Base-by-base conservation (phyloP, 2,329 filamentous ascomycete species). In the Pyricularia grisea region DNA sequence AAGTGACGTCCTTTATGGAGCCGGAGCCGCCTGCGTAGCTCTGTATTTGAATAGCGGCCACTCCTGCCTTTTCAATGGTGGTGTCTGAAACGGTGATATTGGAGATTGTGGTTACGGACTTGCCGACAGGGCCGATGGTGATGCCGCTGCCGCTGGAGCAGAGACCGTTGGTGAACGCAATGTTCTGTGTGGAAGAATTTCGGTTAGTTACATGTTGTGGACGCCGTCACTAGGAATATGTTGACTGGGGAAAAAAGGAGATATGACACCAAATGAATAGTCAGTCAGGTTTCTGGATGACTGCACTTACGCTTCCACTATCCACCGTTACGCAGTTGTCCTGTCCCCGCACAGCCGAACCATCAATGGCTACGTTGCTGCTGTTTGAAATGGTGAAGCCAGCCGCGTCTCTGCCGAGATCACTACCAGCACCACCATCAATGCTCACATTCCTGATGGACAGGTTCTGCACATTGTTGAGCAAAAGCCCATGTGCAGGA, bases 261-360 rank as follows among this genome's bases (percentile, higher is more conserved):
- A 33, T 33, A 7, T n/a, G 31, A 33, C 31, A 7, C 31, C 2
- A 10, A 33, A 33, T 33, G 31, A 6, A 9, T 6, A 9, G 31
- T 30, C n/a, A n/a, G n/a, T 33, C 31, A 42, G 11, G 12, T 20
- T 42, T 42, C 17, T 20, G 36, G 6, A 17, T 17, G 42, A 50
- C 17, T 50, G 7, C 27, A 65, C 66, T 55, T 17, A 67, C 66
- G 64, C 67, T 67, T 23, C 72, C 72, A 27, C 71, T 72, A 68
- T 81, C 88, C 71, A 86, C 74, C 30, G 86, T 85, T 9, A 88
- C 79, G 72, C 86, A 88, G 74, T 88, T 86, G 70, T 88, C 86
- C 77, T 88, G 86, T 79, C 88, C 88, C 74, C 85, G 81, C 68
- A 88, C 80, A 42, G 78, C 80, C 60, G 84, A 84, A 55, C 82